Base-by-base conservation (phyloP, 2,329 filamentous ascomycete genomes). In the Bipolaris cookei region DNA sequence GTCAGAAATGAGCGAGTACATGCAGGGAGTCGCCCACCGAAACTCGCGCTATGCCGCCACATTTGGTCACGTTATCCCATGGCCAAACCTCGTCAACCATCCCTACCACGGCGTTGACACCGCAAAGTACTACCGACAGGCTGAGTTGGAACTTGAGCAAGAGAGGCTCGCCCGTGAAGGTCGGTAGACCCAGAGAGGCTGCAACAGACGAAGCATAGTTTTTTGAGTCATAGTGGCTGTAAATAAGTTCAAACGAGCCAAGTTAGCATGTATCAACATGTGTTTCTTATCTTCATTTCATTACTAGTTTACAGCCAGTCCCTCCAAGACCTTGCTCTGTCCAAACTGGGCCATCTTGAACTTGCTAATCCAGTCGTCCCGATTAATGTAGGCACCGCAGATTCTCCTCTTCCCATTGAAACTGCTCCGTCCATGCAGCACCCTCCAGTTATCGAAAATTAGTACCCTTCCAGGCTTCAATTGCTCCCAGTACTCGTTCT, bases 61-160 rank as follows among this genome's bases (percentile, higher is more conserved):
- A 30, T 95, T 94, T 78, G 81, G 91, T 65, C 90, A 92, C 74
- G 86, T 94, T 52, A 81, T 99, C 54, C 93, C 94, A 37, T 98
- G 93, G 95, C 94, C 97, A 81, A 99, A 99, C 83, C 90, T 99
- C 80, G 94, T 97, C 73, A 98, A 99, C 80, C 95, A 99, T 80
- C 72, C 64, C 21, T 74, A 75, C 85, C 95, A 99, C 77, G 95
- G 95, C 68, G 91, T 99, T 57, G 95, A 99, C 77, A 99, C 95
- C 30, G 92, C 94, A 64, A 99, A 99, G 82, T 99, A 99, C 82
- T 99, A 96, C 80, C 89, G 89, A 76, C 92, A 96, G 78, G 95
- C 95, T 6, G 95, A 99, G 83, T 84, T 89, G 77, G 95, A 99
- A 79, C 80, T 99, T 71, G 95, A 96, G 80, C 88, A 88, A 37